Base-by-base conservation (phyloP, 345 rosid species). In the Populus tremula region DNA sequence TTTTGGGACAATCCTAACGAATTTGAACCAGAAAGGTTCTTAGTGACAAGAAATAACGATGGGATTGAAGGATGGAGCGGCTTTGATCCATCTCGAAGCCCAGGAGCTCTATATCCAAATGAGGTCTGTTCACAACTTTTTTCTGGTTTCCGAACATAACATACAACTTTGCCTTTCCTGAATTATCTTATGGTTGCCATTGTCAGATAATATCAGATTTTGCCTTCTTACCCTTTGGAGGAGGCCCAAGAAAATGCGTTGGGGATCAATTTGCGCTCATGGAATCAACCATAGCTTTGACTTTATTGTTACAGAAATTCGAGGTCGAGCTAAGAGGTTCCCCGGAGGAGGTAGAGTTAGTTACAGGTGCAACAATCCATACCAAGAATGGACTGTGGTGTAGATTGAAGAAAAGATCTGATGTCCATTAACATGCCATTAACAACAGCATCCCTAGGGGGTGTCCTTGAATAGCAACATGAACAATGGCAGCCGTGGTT, bases 241-340 rank as follows among this genome's bases (percentile, higher is more conserved):
- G 98, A 20, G 99, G 99, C 16, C 95, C 96, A 16, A 87, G 98
- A 81, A 94, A 93, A 84, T 94, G 98, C 66, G 92, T 94, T 2
- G 98, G 99, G 64, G 98, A 94, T 84, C 99, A 94, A 80, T 94
- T 94, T 80, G 99, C 99, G 0, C 86, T 94, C 8, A 93, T 91
- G 99, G 99, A 94, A 79, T 91, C 94, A 18, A 91, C 98, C 0
- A 89, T 90, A 4, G 95, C 93, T 23, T 66, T 95, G 82, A 89
- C 93, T 35, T 85, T 91, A 91, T 43, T 93, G 83, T 75, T 94
- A 23, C 98, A 90, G 84, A 93, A 90, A 82, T 93, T 91, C 41
- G 87, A 91, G 31, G 88, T 93, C 78, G 91, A 89, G 86, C 84
- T 94, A 75, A 87, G 80, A 72, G 97, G 92, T 50, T 41, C 92